These are phyloP conservation scores for Rhododendron henanense DNA, from an alignment of 148 eudicot species.

Conservation along the genomic window DNA sequence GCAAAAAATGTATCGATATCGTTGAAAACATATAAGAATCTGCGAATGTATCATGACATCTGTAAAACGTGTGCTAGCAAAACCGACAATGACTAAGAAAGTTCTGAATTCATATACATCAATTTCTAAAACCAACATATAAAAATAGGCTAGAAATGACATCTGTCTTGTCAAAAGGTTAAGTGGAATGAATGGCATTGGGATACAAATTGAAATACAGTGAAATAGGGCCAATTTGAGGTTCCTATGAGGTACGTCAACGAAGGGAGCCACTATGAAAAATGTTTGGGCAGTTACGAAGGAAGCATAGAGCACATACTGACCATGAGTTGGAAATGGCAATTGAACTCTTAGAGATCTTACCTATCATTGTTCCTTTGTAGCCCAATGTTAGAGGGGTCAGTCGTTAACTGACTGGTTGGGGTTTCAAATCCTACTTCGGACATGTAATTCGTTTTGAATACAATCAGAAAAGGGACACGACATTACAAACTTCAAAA, in stretches of 20 bases:
- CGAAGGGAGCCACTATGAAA: neutral
- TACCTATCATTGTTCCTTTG: neutral
- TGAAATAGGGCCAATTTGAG: neutral
- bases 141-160: neutral
- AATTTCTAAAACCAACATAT: neutral
- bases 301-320: neutral
- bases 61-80: neutral
- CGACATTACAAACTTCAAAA: neutral
- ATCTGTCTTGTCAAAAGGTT: neutral
- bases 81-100: neutral
- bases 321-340: neutral
- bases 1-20: neutral
- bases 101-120: neutral
- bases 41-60: neutral
- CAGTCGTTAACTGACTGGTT: neutral
- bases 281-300: neutral
- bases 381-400: neutral
- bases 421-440: neutral
- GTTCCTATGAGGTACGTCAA: neutral
- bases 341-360: neutral
- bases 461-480: neutral
- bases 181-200: neutral
- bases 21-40: neutral
- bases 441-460: neutral
- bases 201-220: neutral